Conservation (phyloP, 768 basidiomycete genomes). For the Lactarius sanguifluus region DNA sequence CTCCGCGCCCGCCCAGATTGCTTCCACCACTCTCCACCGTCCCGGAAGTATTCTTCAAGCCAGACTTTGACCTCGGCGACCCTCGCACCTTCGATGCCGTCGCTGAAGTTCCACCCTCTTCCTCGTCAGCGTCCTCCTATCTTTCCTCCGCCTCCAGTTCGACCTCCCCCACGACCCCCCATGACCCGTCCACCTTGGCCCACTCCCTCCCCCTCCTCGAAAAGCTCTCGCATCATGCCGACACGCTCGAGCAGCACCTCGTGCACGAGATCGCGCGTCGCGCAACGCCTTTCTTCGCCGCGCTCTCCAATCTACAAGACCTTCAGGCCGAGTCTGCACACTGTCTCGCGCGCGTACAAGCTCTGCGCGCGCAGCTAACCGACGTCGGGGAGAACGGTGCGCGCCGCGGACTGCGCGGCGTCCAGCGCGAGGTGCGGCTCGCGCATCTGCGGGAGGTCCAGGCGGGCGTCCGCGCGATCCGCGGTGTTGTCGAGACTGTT, state of each 20-base stretch:
- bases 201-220: conserved; percentile 78
- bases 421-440: conserved; percentile 62
- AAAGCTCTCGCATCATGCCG: conserved; percentile 87
- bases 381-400: conserved; percentile 79
- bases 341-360: conserved; percentile 73
- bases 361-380: conserved; percentile 66
- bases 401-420: conserved; percentile 73
- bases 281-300: conserved; percentile 93
- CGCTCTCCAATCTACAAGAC: conserved; percentile 90
- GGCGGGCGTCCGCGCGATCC: conserved; percentile 62
- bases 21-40: conserved; percentile 75
- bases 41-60: conserved; percentile 77
- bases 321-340: conserved; percentile 86
- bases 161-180: conserved; percentile 34
- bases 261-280: conserved; percentile 88
- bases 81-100: conserved; percentile 75
- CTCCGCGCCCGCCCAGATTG: conserved; percentile 37
- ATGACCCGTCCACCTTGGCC: conserved; percentile 61
- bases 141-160: conserved; percentile 23
- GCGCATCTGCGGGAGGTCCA: conserved; percentile 58
- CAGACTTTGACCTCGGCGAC: conserved; percentile 77
- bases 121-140: conserved; percentile 8
- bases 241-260: conserved; percentile 92
- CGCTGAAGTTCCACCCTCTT: conserved; percentile 45
- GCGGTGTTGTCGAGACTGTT: conserved; percentile 74